Conservation (phyloP, 192 early-diverging fungal species). For the Coemansia biformis region DNA sequence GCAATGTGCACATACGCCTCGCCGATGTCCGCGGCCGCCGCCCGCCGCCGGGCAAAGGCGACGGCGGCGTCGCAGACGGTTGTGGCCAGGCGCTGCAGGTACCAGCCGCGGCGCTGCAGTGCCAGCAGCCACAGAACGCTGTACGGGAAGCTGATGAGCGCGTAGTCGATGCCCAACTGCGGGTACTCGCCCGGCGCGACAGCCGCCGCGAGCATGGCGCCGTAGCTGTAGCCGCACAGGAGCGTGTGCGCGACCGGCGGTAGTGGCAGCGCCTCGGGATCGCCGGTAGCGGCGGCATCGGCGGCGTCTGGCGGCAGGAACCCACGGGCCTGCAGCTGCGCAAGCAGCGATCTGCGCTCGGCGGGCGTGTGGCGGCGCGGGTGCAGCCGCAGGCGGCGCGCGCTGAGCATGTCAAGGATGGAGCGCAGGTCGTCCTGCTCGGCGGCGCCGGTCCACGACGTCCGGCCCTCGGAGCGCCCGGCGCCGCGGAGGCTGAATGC, state of each 20-base stretch:
- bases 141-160: slow-evolving; percentile 46
- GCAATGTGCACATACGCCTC: slow-evolving; percentile 6
- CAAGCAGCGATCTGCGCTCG: slow-evolving; percentile 16
- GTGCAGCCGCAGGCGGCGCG: slow-evolving; percentile 29
- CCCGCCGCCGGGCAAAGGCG: no score
- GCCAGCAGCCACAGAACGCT: slow-evolving; percentile 44
- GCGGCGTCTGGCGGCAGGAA: slow-evolving; percentile 10
- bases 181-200: slow-evolving; percentile 33
- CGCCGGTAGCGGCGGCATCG: slow-evolving; percentile 6
- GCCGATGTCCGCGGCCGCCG: slow-evolving; percentile 4
- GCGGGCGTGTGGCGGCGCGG: slow-evolving; percentile 18
- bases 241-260: slow-evolving; percentile 25
- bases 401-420: slow-evolving; percentile 28
- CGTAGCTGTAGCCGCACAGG: slow-evolving; percentile 51
- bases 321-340: slow-evolving; percentile 42
- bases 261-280: slow-evolving; percentile 27
- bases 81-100: slow-evolving; percentile 29
- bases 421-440: slow-evolving; percentile 49
- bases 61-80: slow-evolving; percentile 22
- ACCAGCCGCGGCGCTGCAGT: slow-evolving; percentile 30
- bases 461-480: slow-evolving; percentile 45
- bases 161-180: slow-evolving; percentile 37
- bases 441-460: slow-evolving; percentile 45
- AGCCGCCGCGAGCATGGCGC: slow-evolving; percentile 29
- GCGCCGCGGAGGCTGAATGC: slow-evolving; percentile 49